phyloP scores from a whole-genome alignment of 352 stramenopile species.

The Pythium volutum region DNA sequence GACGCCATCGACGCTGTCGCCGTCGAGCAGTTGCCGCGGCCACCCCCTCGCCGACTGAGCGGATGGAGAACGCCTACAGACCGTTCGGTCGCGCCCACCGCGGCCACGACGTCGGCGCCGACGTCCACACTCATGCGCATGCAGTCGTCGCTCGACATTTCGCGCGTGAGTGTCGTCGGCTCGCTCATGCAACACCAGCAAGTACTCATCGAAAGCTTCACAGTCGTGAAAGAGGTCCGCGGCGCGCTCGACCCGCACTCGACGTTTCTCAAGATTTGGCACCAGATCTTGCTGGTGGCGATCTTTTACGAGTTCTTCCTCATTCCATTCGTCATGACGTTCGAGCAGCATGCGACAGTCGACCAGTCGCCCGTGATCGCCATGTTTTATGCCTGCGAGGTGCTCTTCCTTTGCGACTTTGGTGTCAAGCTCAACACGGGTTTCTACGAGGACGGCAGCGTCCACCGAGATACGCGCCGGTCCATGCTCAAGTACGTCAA shows the following conservation, averaged over 20 bases:
- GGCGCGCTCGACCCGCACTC: slow-evolving; percentile 40
- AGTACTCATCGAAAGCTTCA: slow-evolving; percentile 6
- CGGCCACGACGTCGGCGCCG: background rate
- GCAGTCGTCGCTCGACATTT: slow-evolving; percentile 21
- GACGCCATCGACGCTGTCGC: background rate
- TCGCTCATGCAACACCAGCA: slow-evolving; percentile 13
- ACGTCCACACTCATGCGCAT: slow-evolving; percentile 9
- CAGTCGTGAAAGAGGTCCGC: slow-evolving; percentile 16
- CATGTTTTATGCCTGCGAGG: slow-evolving; percentile 39
- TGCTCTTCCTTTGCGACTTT: slow-evolving; percentile 53
- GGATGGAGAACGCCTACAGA: background rate
- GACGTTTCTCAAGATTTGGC: slow-evolving; percentile 43
- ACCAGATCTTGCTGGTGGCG: slow-evolving; percentile 37
- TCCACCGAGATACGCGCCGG: slow-evolving; percentile 28
- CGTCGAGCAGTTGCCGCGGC: background rate
- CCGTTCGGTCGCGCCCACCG: background rate
- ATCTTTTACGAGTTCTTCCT: slow-evolving; percentile 47
- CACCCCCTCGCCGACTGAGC: background rate
- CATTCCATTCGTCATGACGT: slow-evolving; percentile 55
- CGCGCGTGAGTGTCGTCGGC: slow-evolving; percentile 10
- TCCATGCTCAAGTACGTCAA: slow-evolving; percentile 43
- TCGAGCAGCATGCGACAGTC: slow-evolving; percentile 23
- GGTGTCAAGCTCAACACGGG: slow-evolving; percentile 54
- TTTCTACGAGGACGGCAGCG: slow-evolving; percentile 44
- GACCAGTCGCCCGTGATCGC: slow-evolving; percentile 6